Conservation (phyloP, 73 alveolate genomes). For the Blepharisma japonicum region DNA sequence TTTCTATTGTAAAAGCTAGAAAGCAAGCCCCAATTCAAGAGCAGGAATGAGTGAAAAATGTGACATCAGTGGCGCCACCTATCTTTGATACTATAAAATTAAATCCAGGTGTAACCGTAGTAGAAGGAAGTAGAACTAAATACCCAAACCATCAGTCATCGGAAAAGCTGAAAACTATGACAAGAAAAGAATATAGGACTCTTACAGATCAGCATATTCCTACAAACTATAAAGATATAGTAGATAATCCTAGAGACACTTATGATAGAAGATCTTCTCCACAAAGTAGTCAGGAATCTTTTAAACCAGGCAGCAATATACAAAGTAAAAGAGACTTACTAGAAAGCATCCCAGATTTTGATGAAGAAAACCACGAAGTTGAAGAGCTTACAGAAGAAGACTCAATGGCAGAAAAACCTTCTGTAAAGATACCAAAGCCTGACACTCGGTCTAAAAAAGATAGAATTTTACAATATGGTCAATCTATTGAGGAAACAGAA, state of each 20-base stretch:
- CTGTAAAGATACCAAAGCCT: neutral
- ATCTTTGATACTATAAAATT: neutral
- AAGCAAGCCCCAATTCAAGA: slow-evolving; percentile 5
- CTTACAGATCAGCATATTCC: neutral
- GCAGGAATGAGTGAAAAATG: slow-evolving; percentile 22
- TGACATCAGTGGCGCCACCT: neutral
- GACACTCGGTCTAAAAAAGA: neutral
- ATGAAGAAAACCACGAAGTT: neutral
- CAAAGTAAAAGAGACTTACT: slow-evolving; percentile 11
- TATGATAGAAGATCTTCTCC: neutral
- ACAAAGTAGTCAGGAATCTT: neutral
- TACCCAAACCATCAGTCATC: neutral
- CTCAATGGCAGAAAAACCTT: too few relatives aligned
- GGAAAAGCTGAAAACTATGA: neutral
- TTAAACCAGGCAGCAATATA: neutral
- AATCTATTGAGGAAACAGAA: neutral
- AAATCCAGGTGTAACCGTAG: neutral
- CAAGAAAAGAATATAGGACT: neutral
- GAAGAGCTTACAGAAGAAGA: neutral
- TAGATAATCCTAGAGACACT: neutral
- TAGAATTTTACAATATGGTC: slow-evolving; percentile 8
- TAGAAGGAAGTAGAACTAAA: slow-evolving; percentile 8
- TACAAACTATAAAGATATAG: neutral
- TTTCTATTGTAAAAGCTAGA: neutral
- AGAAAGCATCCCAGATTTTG: slow-evolving; percentile 18